These are phyloP conservation scores for Yamadazyma sp. DNA, from an alignment of 1,139 yeast genomes.

Conservation along the genomic window DNA sequence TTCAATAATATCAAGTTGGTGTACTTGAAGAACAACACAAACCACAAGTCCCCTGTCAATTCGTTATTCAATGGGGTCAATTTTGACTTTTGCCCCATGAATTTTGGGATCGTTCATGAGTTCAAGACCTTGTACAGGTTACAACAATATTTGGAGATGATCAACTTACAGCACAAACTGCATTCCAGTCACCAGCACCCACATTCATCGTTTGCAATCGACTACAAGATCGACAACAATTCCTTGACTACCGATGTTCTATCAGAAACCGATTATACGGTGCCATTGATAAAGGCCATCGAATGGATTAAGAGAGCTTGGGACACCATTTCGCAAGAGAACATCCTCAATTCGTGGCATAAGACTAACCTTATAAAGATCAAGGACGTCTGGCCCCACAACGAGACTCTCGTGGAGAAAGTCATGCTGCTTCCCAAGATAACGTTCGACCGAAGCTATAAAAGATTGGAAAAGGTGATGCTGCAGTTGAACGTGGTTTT, in stretches of 20 bases:
- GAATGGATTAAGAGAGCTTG: slow-evolving; percentile 60
- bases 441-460: slow-evolving; percentile 28
- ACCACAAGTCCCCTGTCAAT: slow-evolving; percentile 40
- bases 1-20: slow-evolving; percentile 52
- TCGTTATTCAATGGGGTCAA: slow-evolving; percentile 36
- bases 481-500: slow-evolving; percentile 46
- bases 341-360: slow-evolving; percentile 55
- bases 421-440: slow-evolving; percentile 9
- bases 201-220: slow-evolving; percentile 5
- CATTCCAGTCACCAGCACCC: slow-evolving; percentile 1
- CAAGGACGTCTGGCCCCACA: slow-evolving; percentile 25
- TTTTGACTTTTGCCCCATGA: slow-evolving; percentile 59
- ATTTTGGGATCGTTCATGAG: slow-evolving; percentile 65
- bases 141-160: slow-evolving; percentile 58
- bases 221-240: slow-evolving; percentile 12
- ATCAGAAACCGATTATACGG: slow-evolving; percentile 40
- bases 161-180: slow-evolving; percentile 30
- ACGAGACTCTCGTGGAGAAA: slow-evolving; percentile 5
- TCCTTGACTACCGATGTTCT: slow-evolving; percentile 23
- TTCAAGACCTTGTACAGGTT: slow-evolving; percentile 59
- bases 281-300: slow-evolving; percentile 55
- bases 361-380: slow-evolving; percentile 31
- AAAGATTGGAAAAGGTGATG: slow-evolving; percentile 44
- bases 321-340: slow-evolving; percentile 48
- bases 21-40: slow-evolving; percentile 41